phyloP scores from a whole-genome alignment of 202 grass and related monocot species.

The Zoysia matrella region DNA sequence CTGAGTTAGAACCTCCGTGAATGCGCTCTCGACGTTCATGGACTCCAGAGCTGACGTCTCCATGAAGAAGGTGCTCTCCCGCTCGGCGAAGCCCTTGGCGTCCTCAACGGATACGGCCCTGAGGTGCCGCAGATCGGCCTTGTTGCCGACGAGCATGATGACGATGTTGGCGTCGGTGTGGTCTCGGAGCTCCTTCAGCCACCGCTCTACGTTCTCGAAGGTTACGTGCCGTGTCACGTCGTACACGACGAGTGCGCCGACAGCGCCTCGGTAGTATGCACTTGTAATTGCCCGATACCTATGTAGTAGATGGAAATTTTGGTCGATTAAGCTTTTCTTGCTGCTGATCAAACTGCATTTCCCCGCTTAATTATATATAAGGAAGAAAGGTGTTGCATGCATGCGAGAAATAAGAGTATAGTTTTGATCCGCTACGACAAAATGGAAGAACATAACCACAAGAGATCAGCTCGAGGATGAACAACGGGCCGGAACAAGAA shows the following conservation, averaged over 20 bases:
- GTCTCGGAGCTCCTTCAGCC: conserved; percentile 84
- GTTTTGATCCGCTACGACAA: not conserved
- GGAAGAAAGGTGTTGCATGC: not conserved
- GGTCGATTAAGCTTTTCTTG: not conserved
- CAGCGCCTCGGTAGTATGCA: conserved; percentile 85
- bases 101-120: too few species aligned
- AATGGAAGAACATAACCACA: not conserved
- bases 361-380: too few species aligned
- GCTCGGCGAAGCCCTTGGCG: too few species aligned
- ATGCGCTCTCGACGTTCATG: conserved; percentile 84
- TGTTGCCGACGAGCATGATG: not conserved
- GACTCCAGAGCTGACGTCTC: conserved; percentile 85
- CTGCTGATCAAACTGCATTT: too few species aligned
- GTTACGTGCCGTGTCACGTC: conserved; percentile 88
- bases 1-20: conserved; percentile 89
- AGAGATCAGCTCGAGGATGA: not conserved
- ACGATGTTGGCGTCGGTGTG: conserved; percentile 94
- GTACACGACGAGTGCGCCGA: conserved; percentile 75
- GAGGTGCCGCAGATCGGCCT: too few species aligned
- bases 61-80: conserved; percentile 80
- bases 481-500: too few species aligned
- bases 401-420: not conserved
- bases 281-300: conserved; percentile 95
- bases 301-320: not conserved
- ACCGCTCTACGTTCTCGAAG: conserved; percentile 91